Evolutionary conservation across 148 eudicot species (phyloP).

Genomic region (Cornus controversa): DNA sequence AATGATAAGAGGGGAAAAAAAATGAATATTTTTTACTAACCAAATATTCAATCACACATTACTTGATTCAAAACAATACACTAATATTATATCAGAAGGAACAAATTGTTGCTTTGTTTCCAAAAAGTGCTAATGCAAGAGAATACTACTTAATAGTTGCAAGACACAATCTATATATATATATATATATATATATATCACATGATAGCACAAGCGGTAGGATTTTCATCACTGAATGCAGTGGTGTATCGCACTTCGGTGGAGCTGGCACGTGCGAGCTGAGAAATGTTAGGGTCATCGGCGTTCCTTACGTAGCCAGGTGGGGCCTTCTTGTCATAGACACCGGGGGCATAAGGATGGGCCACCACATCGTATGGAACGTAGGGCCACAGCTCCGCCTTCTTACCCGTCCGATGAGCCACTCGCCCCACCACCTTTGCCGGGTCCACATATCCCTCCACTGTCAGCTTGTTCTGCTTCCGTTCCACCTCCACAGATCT

Average conservation of each 20-base stretch:
- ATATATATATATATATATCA: conserved; percentile 24
- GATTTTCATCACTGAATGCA: conserved; percentile 87
- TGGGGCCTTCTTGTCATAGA: conserved; percentile 79
- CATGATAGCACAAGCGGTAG: conserved; percentile 75
- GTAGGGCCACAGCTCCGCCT: conserved; percentile 82
- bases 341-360: conserved; percentile 78
- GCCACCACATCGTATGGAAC: conserved; percentile 79
- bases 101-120: background rate
- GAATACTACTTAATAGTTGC: background rate
- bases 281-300: conserved; percentile 39
- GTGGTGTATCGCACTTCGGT: conserved; percentile 88
- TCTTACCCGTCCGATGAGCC: conserved; percentile 73
- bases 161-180: background rate
- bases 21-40: no score
- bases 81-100: background rate
- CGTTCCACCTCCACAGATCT: conserved; percentile 60
- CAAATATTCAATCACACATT: no score
- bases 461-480: conserved; percentile 68
- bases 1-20: no score
- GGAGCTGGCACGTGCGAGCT: conserved; percentile 73
- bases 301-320: conserved; percentile 74
- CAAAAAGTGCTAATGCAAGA: background rate
- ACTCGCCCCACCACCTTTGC: conserved; percentile 75
- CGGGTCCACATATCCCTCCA: conserved; percentile 72
- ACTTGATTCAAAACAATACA: no score